phyloP scores from a whole-genome alignment of 176 grass and related monocot species.

The Aegilops longissima region DNA sequence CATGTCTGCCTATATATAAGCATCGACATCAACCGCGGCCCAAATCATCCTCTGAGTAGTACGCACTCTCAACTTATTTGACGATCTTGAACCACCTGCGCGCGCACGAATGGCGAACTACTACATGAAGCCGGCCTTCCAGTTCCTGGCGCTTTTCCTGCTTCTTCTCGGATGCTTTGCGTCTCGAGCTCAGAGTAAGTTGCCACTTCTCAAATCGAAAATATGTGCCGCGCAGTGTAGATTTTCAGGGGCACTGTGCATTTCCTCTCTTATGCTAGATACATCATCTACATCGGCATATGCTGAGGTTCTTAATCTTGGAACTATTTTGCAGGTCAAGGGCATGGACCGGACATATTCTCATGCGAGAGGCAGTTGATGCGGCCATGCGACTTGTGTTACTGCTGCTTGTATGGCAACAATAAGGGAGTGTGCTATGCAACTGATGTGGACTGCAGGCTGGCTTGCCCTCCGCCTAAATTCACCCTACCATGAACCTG shows the following conservation, averaged over 20 bases:
- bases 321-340: neutral
- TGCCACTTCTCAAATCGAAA: too few species aligned
- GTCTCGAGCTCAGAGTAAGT: neutral
- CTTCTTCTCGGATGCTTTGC: slow-evolving; percentile 11
- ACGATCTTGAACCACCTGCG: neutral
- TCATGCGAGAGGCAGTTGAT: neutral
- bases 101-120: neutral
- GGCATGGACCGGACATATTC: slow-evolving; percentile 9
- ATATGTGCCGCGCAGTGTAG: neutral
- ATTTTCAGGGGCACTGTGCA: neutral
- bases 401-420: neutral
- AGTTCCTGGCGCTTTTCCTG: neutral
- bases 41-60: neutral
- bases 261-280: too few species aligned
- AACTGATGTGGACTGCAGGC: slow-evolving; percentile 7
- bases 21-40: neutral
- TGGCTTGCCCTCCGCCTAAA: neutral
- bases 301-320: neutral
- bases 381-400: neutral
- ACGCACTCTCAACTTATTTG: neutral
- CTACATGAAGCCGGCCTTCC: neutral
- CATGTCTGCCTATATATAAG: neutral
- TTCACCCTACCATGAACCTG: neutral
- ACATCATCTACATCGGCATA: neutral
- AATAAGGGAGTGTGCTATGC: neutral